Base-by-base conservation (phyloP, 1,284 basidiomycete species). In the Schizophyllum amplum region DNA sequence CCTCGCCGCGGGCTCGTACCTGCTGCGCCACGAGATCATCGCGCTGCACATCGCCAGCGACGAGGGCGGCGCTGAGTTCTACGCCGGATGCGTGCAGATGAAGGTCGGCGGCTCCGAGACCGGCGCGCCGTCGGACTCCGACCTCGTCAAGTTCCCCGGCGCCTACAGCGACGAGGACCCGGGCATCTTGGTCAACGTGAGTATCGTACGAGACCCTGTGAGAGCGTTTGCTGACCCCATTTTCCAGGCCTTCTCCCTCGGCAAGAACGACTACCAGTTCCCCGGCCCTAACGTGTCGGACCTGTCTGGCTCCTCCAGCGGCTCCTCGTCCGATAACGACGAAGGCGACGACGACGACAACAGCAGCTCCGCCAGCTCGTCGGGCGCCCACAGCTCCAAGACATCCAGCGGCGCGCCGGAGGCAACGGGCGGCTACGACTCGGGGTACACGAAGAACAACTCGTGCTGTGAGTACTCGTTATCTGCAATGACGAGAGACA, bases 1-100 rank as follows among this genome's bases (percentile, higher is more conserved):
- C 58, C 68, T 84, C 51, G 66, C 70, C 1, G 59, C 77, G 1
- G 83, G 83, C 7, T 22, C 48, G 7, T 60, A 60, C 56, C 51
- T 60, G 42, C 24, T 60, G 20, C 33, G 82, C 4, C 73, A 79
- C 60, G 82, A 83, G 68, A 71, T 84, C 59, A 75, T 84, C 60
- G 74, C 78, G 1, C 72, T 83, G 22, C 83, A 84, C 57, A 66
- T 72, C 48, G 82, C 73, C 47, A 62, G 65, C 55, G 60, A 66
- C 1, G 20, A 54, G 0, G 77, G 78, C 11, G 79, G 79, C 26
- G 81, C 79, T 23, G 81, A 83, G 67, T 83, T 81, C 68, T 84
- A 84, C 62, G 76, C 78, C 0, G 75, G 73, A 17, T 84, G 83
- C 66, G 69, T 73, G 17, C 83, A 84, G 65, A 60, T 84, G 52